phyloP scores from a whole-genome alignment of 1,284 basidiomycete genomes.

The Trichosporon asahii region DNA sequence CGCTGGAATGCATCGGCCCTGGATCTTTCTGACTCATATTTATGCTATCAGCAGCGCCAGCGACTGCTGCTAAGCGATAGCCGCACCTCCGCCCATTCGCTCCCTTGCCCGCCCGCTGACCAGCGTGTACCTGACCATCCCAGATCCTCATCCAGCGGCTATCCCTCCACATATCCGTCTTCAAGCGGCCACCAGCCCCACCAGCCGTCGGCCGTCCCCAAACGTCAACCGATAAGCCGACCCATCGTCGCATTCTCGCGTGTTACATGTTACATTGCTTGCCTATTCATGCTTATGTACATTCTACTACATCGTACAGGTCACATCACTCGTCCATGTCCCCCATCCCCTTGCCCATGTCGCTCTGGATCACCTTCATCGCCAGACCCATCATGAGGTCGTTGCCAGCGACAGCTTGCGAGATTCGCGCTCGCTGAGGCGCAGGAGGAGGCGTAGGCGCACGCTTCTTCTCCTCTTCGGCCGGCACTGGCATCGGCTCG shows the following conservation, averaged over 20 bases:
- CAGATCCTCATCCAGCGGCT: neutral
- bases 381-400: neutral
- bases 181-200: neutral
- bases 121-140: neutral
- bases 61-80: neutral
- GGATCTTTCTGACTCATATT: neutral
- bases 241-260: too few relatives aligned
- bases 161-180: neutral
- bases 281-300: neutral
- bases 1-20: neutral
- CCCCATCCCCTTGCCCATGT: neutral
- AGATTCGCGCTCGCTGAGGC: neutral
- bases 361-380: neutral
- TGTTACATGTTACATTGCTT: neutral
- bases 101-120: neutral
- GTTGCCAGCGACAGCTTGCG: neutral
- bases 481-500: conserved; percentile 12
- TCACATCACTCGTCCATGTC: neutral
- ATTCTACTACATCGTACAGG: neutral
- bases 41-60: neutral
- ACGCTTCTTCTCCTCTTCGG: conserved; percentile 7
- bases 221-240: neutral
- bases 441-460: neutral
- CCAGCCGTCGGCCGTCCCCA: neutral
- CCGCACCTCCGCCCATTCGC: neutral